A percentile compares a stretch with the other conserved stretches of the same genome.
These are phyloP conservation scores for Peniophora sp. DNA, from an alignment of 1,284 basidiomycete species.

Conservation along the genomic window DNA sequence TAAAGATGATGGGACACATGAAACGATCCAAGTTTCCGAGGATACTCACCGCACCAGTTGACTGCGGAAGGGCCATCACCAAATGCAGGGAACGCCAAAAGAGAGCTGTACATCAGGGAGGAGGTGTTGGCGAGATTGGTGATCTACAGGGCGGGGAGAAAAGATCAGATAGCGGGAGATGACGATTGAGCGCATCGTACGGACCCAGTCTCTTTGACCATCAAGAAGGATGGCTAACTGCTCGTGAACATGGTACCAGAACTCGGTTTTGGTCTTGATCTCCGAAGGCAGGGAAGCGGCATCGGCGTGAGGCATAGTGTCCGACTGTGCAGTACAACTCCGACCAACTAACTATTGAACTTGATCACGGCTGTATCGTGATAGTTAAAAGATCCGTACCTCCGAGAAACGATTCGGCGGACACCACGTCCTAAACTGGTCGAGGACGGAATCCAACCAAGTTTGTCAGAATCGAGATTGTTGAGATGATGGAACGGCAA, in stretches of 20 bases:
- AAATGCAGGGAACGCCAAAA: constrained; percentile 64
- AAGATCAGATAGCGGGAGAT: constrained; percentile 4
- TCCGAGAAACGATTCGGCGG: background rate
- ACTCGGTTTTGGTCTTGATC: constrained; percentile 61
- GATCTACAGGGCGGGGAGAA: constrained; percentile 38
- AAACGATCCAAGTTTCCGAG: background rate
- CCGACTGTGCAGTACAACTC: background rate
- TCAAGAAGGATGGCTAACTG: constrained; percentile 59
- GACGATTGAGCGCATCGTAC: constrained; percentile 1
- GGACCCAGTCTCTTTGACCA: constrained; percentile 72
- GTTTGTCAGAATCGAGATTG: constrained; percentile 6
- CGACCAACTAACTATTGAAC: too few species aligned
- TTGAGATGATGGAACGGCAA: constrained; percentile 1
- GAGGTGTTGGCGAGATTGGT: constrained; percentile 83
- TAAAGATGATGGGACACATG: background rate
- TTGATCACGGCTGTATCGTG: too few species aligned
- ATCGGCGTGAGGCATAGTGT: constrained; percentile 86
- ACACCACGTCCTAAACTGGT: constrained; percentile 1
- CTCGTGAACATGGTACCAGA: constrained; percentile 68
- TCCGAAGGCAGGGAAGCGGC: constrained; percentile 61
- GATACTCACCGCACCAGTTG: constrained; percentile 79
- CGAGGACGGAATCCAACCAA: too few species aligned
- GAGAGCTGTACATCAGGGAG: constrained; percentile 70
- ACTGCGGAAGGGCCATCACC: constrained; percentile 59
- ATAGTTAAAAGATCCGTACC: too few species aligned